A percentile compares a stretch with the other conserved stretches of the same genome.
phyloP scores from a whole-genome alignment of 768 basidiomycete genomes.

The Daedaleopsis nitida region DNA sequence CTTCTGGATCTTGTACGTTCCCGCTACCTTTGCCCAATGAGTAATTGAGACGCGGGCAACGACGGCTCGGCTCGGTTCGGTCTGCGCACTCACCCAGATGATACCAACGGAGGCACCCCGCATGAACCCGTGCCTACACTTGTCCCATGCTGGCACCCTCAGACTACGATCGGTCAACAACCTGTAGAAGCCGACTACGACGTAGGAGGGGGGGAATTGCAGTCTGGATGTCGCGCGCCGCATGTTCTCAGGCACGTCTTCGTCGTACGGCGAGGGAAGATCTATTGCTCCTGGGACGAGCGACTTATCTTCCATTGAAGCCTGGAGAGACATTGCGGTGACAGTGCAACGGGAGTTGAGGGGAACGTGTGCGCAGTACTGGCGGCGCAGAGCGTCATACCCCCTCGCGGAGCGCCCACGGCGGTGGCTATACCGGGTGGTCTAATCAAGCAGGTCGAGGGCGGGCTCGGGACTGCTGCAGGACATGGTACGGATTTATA shows the following conservation, averaged over 20 bases:
- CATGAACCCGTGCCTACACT: conserved; percentile 75
- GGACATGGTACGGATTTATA: conserved; percentile 18
- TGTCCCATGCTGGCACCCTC: conserved; percentile 79
- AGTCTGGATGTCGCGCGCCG: conserved; percentile 61
- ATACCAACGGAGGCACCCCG: conserved; percentile 71
- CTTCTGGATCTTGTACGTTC: conserved; percentile 74
- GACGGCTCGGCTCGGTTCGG: neutral
- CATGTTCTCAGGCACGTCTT: conserved; percentile 48
- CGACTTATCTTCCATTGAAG: neutral
- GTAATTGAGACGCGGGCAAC: neutral
- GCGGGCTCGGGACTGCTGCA: too few species aligned
- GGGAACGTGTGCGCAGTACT: neutral
- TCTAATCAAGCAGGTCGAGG: too few species aligned
- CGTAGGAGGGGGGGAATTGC: conserved; percentile 80
- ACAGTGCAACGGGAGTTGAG: neutral
- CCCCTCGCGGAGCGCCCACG: too few species aligned
- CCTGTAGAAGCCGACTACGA: conserved; percentile 82
- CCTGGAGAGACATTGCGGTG: neutral
- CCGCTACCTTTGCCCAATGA: conserved; percentile 46
- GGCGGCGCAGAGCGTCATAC: too few species aligned
- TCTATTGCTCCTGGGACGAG: conserved; percentile 13
- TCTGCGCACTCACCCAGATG: conserved; percentile 57
- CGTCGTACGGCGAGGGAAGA: conserved; percentile 14
- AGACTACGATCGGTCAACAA: conserved; percentile 73
- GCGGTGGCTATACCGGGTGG: too few species aligned